phyloP scores from a whole-genome alignment of 148 eudicot species.

The Simmondsia chinensis region DNA sequence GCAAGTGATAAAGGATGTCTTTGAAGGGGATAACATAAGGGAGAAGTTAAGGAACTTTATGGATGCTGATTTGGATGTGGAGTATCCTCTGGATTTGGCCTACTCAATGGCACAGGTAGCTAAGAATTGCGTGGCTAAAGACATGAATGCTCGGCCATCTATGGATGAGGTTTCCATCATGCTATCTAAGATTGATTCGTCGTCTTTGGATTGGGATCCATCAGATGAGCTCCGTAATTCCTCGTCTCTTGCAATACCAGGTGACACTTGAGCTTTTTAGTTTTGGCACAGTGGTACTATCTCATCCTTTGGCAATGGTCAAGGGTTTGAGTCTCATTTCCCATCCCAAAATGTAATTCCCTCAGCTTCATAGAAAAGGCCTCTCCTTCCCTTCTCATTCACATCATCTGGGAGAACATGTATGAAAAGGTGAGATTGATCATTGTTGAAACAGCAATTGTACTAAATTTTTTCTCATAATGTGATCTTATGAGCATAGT shows the following conservation, averaged over 20 bases:
- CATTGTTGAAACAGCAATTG: too few species aligned
- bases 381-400: too few species aligned
- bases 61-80: slow-evolving; percentile 32
- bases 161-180: slow-evolving; percentile 43
- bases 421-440: too few species aligned
- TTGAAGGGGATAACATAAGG: slow-evolving; percentile 56
- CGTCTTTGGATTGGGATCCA: slow-evolving; percentile 79
- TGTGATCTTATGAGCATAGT: too few species aligned
- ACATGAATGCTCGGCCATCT: slow-evolving; percentile 45
- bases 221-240: slow-evolving; percentile 40
- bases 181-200: slow-evolving; percentile 47
- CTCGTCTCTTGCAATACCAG: slow-evolving; percentile 21
- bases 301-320: too few species aligned
- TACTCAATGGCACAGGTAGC: slow-evolving; percentile 65
- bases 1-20: slow-evolving; percentile 24
- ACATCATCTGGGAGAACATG: too few species aligned
- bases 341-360: too few species aligned
- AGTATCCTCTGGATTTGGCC: slow-evolving; percentile 68
- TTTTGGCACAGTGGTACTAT: too few species aligned
- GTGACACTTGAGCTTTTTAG: neutral
- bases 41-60: slow-evolving; percentile 50
- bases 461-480: too few species aligned
- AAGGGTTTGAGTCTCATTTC: too few species aligned
- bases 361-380: too few species aligned
- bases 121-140: slow-evolving; percentile 40